A percentile compares a stretch with the other conserved stretches of the same genome.
These are phyloP conservation scores for Trypanosomatidae sp. DNA, from an alignment of 208 protist species.

Conservation along the genomic window DNA sequence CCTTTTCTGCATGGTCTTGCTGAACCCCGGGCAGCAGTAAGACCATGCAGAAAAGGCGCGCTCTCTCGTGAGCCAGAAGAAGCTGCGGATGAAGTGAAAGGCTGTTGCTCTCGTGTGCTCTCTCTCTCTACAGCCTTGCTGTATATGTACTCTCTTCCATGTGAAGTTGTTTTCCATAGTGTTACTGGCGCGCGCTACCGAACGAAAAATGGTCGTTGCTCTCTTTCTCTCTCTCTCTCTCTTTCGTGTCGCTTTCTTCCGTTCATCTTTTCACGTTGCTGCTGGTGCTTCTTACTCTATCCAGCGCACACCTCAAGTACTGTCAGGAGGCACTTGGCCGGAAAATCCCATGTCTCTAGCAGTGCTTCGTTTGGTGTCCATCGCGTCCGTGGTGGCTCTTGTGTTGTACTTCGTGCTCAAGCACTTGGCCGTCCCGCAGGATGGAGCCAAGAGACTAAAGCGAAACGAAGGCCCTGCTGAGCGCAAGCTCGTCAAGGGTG, in stretches of 20 bases:
- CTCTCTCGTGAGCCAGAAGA: constrained; percentile 89
- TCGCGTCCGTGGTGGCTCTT: constrained; percentile 3
- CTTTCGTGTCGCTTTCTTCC: neutral
- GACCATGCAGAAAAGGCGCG: constrained; percentile 16
- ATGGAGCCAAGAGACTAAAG: neutral
- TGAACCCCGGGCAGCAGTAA: neutral
- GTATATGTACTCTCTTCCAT: neutral
- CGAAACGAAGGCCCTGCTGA: neutral
- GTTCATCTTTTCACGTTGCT: neutral
- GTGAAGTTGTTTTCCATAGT: too few relatives aligned
- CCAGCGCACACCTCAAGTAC: neutral
- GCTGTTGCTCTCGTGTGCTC: neutral
- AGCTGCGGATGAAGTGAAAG: constrained; percentile 31
- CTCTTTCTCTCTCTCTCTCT: neutral
- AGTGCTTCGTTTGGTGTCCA: constrained; percentile 6
- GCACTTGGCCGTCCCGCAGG: neutral
- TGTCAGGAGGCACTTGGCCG: neutral
- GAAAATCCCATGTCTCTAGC: neutral
- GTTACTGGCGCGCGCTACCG: neutral
- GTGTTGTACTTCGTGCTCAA: constrained; percentile 9
- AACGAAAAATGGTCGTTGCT: neutral
- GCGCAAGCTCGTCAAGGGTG: constrained; percentile 13
- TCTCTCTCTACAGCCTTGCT: neutral
- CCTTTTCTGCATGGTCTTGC: neutral
- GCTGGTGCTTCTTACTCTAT: neutral